Evolutionary conservation across 768 basidiomycete species (phyloP).

Genomic region (Boletus reticulatus): DNA sequence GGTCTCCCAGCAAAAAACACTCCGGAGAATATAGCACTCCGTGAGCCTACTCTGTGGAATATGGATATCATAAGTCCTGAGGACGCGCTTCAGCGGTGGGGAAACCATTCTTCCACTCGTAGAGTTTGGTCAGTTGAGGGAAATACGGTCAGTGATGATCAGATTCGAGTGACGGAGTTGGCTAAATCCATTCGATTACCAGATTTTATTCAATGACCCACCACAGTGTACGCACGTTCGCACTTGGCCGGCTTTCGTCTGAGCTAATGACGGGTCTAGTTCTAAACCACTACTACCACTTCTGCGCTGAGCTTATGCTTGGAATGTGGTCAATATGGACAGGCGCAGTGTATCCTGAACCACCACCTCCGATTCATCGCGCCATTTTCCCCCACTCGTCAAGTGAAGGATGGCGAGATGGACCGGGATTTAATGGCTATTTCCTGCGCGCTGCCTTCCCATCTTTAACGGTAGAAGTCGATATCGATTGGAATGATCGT

Average conservation of each 20-base stretch:
- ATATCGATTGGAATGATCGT: constrained; percentile 73
- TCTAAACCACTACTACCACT: constrained; percentile 86
- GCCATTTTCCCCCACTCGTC: constrained; percentile 67
- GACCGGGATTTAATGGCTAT: constrained; percentile 73
- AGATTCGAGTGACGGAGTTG: neutral
- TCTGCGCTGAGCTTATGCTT: constrained; percentile 77
- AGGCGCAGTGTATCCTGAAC: constrained; percentile 40
- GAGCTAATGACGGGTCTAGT: constrained; percentile 32
- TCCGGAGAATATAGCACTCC: constrained; percentile 59
- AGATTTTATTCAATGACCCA: constrained; percentile 69
- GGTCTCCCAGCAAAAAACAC: constrained; percentile 56
- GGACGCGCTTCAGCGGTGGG: constrained; percentile 66
- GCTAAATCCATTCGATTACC: constrained; percentile 2
- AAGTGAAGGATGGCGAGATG: constrained; percentile 69
- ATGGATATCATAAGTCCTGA: constrained; percentile 60
- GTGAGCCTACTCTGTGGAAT: constrained; percentile 64
- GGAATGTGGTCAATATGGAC: constrained; percentile 76
- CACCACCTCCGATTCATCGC: constrained; percentile 59
- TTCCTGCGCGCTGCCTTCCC: constrained; percentile 77
- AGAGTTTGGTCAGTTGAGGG: constrained; percentile 69
- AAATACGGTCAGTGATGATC: constrained; percentile 55
- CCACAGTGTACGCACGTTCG: constrained; percentile 46
- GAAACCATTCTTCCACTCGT: constrained; percentile 39
- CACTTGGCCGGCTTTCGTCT: neutral
- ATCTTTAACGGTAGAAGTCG: constrained; percentile 61